Base-by-base conservation (phyloP, 1,139 yeast species). In the Suhomyces wounanorum region DNA sequence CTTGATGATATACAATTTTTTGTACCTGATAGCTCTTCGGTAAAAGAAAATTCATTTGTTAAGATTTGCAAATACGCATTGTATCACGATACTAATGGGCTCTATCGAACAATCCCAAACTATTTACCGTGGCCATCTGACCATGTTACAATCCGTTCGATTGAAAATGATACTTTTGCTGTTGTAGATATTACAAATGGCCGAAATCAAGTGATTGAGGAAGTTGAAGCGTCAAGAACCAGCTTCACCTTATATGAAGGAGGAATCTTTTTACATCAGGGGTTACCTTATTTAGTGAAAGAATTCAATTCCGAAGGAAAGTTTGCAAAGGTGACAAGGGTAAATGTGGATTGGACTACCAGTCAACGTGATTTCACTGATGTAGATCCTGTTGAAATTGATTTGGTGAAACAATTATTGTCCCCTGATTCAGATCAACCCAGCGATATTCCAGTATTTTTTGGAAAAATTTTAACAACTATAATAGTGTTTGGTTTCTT, bases 241-340 rank as follows among this genome's bases (percentile, higher is more conserved):
- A 85, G 92, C 47, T 94, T 94, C 64, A 90, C 98, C 0, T 66
- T 94, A 1, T 95, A 95, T 65, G 98, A 94, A 65, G 99, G 99
- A 0, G 99, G 96, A 0, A 91, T 94, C 1, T 91, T 89, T 59
- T 79, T 94, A 45, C 98, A 94, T 63, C 98, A 94, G 66, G 99
- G 99, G 2, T 78, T 82, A 53, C 90, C 97, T 0, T 92, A 91
- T 62, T 65, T 95, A 36, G 92, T 95, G 0, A 82, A 87, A 50
- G 96, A 91, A 58, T 87, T 94, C 61, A 87, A 91, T 58, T 75
- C 87, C 0, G 89, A 88, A 31, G 86, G 82, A 13, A 78, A 77
- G 50, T 89, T 72, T 67, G 98, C 98, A 0, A 86, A 85, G 55
- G 97, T 92, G 1, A 85, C 83, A 58, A 70, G 96, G 51, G 97